Base-by-base conservation (phyloP, 1,139 yeast species). In the Magnusiomyces starmeri region DNA sequence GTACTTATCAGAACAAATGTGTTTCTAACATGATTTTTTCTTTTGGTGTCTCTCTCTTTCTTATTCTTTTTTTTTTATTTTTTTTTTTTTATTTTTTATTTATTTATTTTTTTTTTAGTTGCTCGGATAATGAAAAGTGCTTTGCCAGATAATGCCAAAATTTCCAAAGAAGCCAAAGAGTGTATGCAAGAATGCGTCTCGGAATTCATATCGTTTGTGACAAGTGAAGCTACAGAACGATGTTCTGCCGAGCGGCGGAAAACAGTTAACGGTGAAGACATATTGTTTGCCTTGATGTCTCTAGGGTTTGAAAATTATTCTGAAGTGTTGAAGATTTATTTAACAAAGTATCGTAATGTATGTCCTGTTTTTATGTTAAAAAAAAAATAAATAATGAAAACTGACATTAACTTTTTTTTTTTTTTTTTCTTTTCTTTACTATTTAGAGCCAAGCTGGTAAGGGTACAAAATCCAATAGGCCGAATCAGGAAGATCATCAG, bases 151-250 rank as follows among this genome's bases (percentile, higher is more conserved):
- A 83, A 89, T 9, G 97, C 97, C 2, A 92, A 92, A 64, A 89
- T 92, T 1, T 85, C 96, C 10, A 90, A 89, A 63, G 98, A 90
- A 64, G 96, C 97, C 35, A 92, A 92, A 66, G 97, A 89, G 64
- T 90, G 97, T 62, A 87, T 92, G 79, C 98, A 92, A 70, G 98
- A 92, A 66, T 92, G 98, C 70, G 97, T 92, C 1, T 81, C 92
- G 47, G 98, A 81, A 63, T 80, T 77, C 62, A 81, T 79, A 43
- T 76, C 83, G 18, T 81, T 80, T 61, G 75, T 80, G 48, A 81
- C 85, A 1, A 75, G 81, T 51, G 82, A 80, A 63, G 85, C 86
- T 1, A 75, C 82, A 51, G 88, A 83, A 58, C 77, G 77, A 60
- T 82, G 87, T 64, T 66, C 74, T n/a, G 73, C 82, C 37, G 88